phyloP scores from a whole-genome alignment of 371 early-diverging fungal genomes.

The Lichtheimia corymbifera region DNA sequence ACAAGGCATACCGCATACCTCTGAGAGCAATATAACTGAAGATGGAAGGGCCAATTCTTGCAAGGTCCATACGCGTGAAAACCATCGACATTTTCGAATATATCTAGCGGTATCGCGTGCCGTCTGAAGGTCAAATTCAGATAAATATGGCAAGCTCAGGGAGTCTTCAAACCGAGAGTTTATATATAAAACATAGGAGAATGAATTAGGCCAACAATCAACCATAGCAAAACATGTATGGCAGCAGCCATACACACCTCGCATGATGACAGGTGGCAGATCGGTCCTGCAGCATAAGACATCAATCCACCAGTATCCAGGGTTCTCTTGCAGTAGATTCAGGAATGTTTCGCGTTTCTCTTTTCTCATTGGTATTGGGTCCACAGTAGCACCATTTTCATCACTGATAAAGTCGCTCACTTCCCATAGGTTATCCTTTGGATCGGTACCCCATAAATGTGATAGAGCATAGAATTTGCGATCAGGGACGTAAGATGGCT shows the following conservation, averaged over 20 bases:
- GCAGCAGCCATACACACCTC: neutral
- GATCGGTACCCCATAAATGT: neutral
- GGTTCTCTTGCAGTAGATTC: neutral
- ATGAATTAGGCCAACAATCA: too few relatives aligned
- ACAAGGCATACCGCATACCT: too few relatives aligned
- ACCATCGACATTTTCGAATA: neutral
- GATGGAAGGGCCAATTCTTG: neutral
- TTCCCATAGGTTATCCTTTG: neutral
- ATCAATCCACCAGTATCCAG: neutral
- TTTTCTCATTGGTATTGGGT: neutral
- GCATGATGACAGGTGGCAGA: neutral
- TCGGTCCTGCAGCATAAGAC: neutral
- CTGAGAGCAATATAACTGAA: too few relatives aligned
- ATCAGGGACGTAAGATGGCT: too few relatives aligned
- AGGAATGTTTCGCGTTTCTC: neutral
- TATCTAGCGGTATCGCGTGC: too few relatives aligned
- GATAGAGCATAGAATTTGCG: neutral
- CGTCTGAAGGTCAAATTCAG: too few relatives aligned
- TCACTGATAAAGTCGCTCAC: neutral
- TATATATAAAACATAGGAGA: too few relatives aligned
- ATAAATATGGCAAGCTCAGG: too few relatives aligned
- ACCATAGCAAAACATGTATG: neutral
- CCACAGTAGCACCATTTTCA: neutral
- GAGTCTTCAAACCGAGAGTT: too few relatives aligned
- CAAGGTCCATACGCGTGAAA: neutral